Evolutionary conservation across 2,329 filamentous ascomycete genomes (phyloP).

Genomic region (Pestalotiopsis sp.): DNA sequence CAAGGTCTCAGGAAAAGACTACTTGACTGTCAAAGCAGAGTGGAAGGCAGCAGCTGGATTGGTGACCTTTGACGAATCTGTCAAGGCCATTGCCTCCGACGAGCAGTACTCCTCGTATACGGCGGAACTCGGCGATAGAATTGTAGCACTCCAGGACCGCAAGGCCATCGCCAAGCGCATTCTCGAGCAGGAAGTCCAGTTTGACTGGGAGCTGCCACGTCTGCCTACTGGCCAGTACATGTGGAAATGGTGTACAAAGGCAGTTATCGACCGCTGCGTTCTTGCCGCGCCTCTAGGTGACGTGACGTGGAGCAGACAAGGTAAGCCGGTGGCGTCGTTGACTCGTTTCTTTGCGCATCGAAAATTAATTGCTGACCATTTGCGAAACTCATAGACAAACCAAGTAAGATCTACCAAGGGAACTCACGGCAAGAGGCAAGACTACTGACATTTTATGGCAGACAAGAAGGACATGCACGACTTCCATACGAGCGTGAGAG

Average conservation of each 20-base stretch:
- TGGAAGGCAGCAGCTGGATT: slow-evolving; percentile 35
- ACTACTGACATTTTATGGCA: background rate
- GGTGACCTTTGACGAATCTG: slow-evolving; percentile 38
- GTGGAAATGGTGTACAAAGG: slow-evolving; percentile 33
- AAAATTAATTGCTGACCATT: background rate
- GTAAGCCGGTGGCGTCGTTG: slow-evolving; percentile 27
- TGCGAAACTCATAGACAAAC: background rate
- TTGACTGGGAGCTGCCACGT: slow-evolving; percentile 39
- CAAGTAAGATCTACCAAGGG: background rate
- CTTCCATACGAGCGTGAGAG: slow-evolving; percentile 37
- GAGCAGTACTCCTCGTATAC: slow-evolving; percentile 30
- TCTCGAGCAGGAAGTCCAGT: slow-evolving; percentile 27
- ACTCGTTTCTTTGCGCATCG: slow-evolving; percentile 24
- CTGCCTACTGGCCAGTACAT: slow-evolving; percentile 38
- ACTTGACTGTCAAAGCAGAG: slow-evolving; percentile 28
- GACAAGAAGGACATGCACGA: slow-evolving; percentile 35
- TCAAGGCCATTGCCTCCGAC: slow-evolving; percentile 27
- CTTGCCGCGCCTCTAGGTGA: slow-evolving; percentile 38
- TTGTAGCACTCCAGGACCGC: background rate
- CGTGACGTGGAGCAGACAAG: slow-evolving; percentile 36
- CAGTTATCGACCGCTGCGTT: slow-evolving; percentile 35
- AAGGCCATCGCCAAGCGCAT: slow-evolving; percentile 24
- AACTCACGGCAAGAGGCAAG: background rate
- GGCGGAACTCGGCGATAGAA: slow-evolving; percentile 6
- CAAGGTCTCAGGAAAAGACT: slow-evolving; percentile 26